Evolutionary conservation across 202 grass and related monocot genomes (phyloP), one percentile per base, ranked within the genome.

Genomic region (Carex sylvatica): DNA sequence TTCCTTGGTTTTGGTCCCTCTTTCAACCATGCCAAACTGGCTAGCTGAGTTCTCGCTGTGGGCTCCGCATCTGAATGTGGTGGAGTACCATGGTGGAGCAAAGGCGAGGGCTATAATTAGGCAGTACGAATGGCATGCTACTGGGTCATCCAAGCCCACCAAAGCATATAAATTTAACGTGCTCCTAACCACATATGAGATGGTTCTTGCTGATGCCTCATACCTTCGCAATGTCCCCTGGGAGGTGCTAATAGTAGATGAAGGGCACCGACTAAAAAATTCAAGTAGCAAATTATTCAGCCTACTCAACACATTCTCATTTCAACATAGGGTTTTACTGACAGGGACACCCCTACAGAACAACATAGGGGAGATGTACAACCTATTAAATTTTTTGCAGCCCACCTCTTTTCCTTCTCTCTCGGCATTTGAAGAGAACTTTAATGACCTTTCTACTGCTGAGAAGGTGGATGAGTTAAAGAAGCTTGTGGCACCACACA

Each of bases 11-110:
- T 79, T 99, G 66, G 96, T 99, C 67, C 96, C 96, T 87, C 93
- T 99, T 75, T 99, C 96, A 33, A 99, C 96, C 61, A 96, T 99
- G 91, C 96, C 96, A 77, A 99, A 99, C 55, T 99, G 96, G 96
- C 87, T 94, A 82, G 91, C 96, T 85, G 96, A 99, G 84, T 96
- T 96, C 87, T 47, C 96, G 84, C 88, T 90, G 75, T 99, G 96
- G 96, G 88, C 96, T 63, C 93, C 96, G 78, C 93, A 99, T 88
- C 88, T 99, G 73, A 99, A 99, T 87, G 92, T 99, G 61, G 93
- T 99, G 79, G 96, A 99, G 70, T 99, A 99, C 83, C 96, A 99
- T 88, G 96, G 96, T 87, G 91, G 93, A 87, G 93, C 93, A 86
- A 85, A 89, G 65, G 90, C 93, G 66, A 93, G 96, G 82, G 91